Conservation (phyloP, 805 yeast species). For the Groenewaldozyma tartarivorans region DNA sequence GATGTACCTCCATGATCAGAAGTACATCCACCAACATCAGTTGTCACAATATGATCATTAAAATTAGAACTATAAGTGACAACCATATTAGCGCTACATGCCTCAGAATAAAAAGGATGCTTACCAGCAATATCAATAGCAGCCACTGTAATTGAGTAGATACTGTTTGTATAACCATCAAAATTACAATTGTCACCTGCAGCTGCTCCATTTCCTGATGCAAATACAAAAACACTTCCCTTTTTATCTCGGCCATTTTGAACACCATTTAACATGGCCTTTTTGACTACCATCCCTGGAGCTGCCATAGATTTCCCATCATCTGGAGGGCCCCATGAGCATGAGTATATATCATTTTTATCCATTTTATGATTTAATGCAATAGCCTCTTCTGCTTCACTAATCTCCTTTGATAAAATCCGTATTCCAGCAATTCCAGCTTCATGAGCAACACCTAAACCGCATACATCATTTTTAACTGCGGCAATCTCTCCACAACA, state of each 20-base stretch:
- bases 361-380: slow-evolving; percentile 74
- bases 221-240: slow-evolving; percentile 90
- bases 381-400: slow-evolving; percentile 84
- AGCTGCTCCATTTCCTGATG: slow-evolving; percentile 88
- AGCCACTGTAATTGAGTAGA: slow-evolving; percentile 88
- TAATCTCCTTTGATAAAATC: slow-evolving; percentile 70
- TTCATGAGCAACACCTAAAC: slow-evolving; percentile 91
- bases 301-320: slow-evolving; percentile 81
- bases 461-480: slow-evolving; percentile 73
- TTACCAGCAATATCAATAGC: slow-evolving; percentile 81
- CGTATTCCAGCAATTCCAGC: slow-evolving; percentile 85
- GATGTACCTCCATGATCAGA: slow-evolving; percentile 89
- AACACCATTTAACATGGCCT: slow-evolving; percentile 78
- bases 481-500: slow-evolving; percentile 98
- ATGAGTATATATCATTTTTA: slow-evolving; percentile 85
- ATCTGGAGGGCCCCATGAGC: slow-evolving; percentile 98
- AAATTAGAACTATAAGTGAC: slow-evolving; percentile 91
- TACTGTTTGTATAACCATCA: slow-evolving; percentile 95
- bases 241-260: slow-evolving; percentile 69
- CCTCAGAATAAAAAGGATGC: slow-evolving; percentile 85
- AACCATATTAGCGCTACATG: slow-evolving; percentile 90
- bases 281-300: slow-evolving; percentile 68
- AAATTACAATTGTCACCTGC: slow-evolving; percentile 86
- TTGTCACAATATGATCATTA: slow-evolving; percentile 80
- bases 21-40: slow-evolving; percentile 68